Base-by-base conservation (phyloP, 2,329 filamentous ascomycete genomes). In the Phoma sp. region DNA sequence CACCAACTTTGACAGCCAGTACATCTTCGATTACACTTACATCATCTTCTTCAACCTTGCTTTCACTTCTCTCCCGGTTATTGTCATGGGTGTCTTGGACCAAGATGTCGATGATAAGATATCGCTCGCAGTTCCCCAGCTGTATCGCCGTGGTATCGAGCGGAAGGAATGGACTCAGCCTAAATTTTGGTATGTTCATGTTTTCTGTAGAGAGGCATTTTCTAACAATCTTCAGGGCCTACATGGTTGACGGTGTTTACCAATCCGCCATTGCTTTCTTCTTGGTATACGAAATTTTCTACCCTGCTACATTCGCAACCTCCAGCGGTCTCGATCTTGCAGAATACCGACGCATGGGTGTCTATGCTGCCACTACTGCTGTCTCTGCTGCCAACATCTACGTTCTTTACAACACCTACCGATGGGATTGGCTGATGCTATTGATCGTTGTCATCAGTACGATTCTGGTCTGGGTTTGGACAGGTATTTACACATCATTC, bases 1-100 rank as follows among this genome's bases (percentile, higher is more conserved):
- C 77, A 92, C 90, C 81, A 89, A 96, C 77, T 97, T 96, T 75
- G 95, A 99, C 79, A 92, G 94, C 76, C 94, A 94, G 40, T 98
- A 97, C 74, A 86, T 97, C 48, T 97, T 96, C 79, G 95, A 99
- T 76, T 97, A 96, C 80, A 96, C 92, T 35, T 99, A 98, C 78
- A 96, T 99, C 69, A 83, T 98, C 60, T 84, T 98, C 73, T 96
- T 96, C 83, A 98, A 98, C 79, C 81, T 99, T 74, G 90, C 93
- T 54, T 99, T 99, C 77, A 99, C 95, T 6, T 99, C 95, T 15
- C 78, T 99, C 19, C 92, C 95, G 2, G 91, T 98, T 58, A 93
- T 95, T 64, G 86, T 99, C 65, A 96, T 98, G 87, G 95, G 95
- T 77, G 90, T 99, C 37, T 83, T 99, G 60, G 95, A 99, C 71